Evolutionary conservation across 1,284 basidiomycete species (phyloP), one percentile per base, ranked within the genome.

Genomic region (Meripilus lineatus): DNA sequence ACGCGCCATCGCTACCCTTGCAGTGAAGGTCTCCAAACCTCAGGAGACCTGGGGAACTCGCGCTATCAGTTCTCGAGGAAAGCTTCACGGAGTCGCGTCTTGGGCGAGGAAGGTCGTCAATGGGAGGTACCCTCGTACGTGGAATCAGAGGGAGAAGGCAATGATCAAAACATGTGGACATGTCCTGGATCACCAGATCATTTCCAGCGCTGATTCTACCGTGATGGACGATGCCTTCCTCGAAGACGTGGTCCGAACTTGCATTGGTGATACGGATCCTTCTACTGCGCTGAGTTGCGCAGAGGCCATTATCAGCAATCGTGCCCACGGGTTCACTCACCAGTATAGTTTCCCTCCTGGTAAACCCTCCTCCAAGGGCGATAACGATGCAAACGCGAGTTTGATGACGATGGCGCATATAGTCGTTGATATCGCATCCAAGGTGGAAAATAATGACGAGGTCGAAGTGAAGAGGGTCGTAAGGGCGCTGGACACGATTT

Each of bases 201-300:
- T 58, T 14, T 52, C 49, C 1, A 49, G 42, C 6, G 56, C 56
- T 3, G 54, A 58, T 38, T 47, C 46, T n/a, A 45, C 47, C 3
- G 50, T 56, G 46, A 58, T 58, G 56, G 56, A 58, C 42, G 51
- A 58, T 33, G 35, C 47, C 23, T 50, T 58, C 40, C 45, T 58
- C 10, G 44, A 32, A 6, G 26, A 23, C 6, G 40, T 33, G 7
- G 23, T 42, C 14, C 40, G 40, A 17, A 21, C 18, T 11, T 42
- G 40, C 26, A 30, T 42, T n/a, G 24, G 23, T 13, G 30, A 42
- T 28, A 42, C 40, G 5, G 40, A 42, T 17, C 23, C n/a, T 7
- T 5, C 15, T 7, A 14, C n/a, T 4, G 40, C 40, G 4, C 7
- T 33, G 6, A 14, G 23, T 32, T 13, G 40, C 34, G 5, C 34